These are phyloP conservation scores for Suillus placidus DNA, from an alignment of 768 basidiomycete genomes.

Conservation along the genomic window DNA sequence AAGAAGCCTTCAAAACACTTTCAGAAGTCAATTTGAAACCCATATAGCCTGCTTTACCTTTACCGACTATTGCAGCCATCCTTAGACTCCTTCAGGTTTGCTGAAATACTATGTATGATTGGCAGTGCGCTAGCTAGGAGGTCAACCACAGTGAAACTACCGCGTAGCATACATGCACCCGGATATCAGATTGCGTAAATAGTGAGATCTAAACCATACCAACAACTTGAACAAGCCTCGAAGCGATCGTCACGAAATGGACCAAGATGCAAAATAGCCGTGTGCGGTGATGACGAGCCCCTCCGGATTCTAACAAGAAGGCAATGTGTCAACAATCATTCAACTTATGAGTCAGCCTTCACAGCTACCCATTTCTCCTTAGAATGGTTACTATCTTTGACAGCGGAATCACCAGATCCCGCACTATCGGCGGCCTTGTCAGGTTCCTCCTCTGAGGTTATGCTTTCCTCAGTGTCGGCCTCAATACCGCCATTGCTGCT, in stretches of 20 bases:
- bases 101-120: not conserved
- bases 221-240: slow-evolving; percentile 12
- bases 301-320: slow-evolving; percentile 5
- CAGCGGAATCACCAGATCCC: slow-evolving; percentile 13
- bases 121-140: not conserved
- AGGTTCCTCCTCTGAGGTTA: slow-evolving; percentile 70
- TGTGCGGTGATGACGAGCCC: not conserved
- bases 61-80: not conserved
- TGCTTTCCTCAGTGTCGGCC: slow-evolving; percentile 75
- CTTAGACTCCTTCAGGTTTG: not conserved
- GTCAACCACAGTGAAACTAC: slow-evolving; percentile 4
- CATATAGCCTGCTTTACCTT: slow-evolving; percentile 29
- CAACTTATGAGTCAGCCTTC: slow-evolving; percentile 46
- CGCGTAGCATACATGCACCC: not conserved
- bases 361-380: slow-evolving; percentile 82
- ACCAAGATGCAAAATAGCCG: slow-evolving; percentile 18
- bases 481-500: slow-evolving; percentile 61
- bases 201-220: slow-evolving; percentile 28
- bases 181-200: slow-evolving; percentile 11
- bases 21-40: slow-evolving; percentile 82
- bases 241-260: slow-evolving; percentile 21
- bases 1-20: slow-evolving; percentile 87
- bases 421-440: slow-evolving; percentile 42
- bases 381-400: slow-evolving; percentile 31
- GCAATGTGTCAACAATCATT: not conserved